phyloP scores from a whole-genome alignment of 495 filamentous ascomycete species.

The Neurospora hispaniola region DNA sequence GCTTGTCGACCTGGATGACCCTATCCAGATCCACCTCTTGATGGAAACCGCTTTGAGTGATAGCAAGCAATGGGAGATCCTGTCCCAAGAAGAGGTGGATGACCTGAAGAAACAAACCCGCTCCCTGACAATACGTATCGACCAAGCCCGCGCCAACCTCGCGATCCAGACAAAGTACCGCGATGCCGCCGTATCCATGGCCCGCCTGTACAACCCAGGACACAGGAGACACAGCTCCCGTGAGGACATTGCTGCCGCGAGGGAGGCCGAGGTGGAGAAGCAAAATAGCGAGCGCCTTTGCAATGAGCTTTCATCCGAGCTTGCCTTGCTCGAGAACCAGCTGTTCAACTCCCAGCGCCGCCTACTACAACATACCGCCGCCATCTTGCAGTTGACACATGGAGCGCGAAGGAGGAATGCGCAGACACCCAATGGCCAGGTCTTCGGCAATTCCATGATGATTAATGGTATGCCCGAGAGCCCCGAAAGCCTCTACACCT shows the following conservation, averaged over 20 bases:
- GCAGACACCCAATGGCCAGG: slow-evolving; percentile 13
- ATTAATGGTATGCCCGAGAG: slow-evolving; percentile 49
- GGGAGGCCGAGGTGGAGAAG: slow-evolving; percentile 64
- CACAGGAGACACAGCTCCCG: slow-evolving; percentile 30
- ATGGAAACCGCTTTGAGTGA: slow-evolving; percentile 89
- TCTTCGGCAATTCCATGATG: slow-evolving; percentile 11
- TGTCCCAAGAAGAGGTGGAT: slow-evolving; percentile 86
- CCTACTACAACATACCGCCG: slow-evolving; percentile 83
- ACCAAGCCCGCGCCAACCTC: slow-evolving; percentile 67
- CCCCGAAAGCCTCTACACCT: slow-evolving; percentile 56
- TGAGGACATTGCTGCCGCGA: slow-evolving; percentile 25
- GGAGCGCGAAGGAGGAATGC: slow-evolving; percentile 30
- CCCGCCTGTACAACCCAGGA: slow-evolving; percentile 56
- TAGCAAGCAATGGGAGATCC: slow-evolving; percentile 69
- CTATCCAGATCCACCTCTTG: slow-evolving; percentile 67
- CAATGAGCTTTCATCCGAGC: slow-evolving; percentile 69
- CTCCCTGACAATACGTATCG: slow-evolving; percentile 60
- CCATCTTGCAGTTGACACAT: slow-evolving; percentile 80
- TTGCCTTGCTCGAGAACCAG: slow-evolving; percentile 66
- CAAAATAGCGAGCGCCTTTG: slow-evolving; percentile 66
- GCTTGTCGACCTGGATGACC: slow-evolving; percentile 41
- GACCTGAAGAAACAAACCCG: slow-evolving; percentile 75
- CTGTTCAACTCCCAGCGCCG: slow-evolving; percentile 58
- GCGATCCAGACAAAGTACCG: slow-evolving; percentile 88
- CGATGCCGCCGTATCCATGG: slow-evolving; percentile 82